Conservation (phyloP, 257 asterid genomes). For the Jacaranda mimosifolia region DNA sequence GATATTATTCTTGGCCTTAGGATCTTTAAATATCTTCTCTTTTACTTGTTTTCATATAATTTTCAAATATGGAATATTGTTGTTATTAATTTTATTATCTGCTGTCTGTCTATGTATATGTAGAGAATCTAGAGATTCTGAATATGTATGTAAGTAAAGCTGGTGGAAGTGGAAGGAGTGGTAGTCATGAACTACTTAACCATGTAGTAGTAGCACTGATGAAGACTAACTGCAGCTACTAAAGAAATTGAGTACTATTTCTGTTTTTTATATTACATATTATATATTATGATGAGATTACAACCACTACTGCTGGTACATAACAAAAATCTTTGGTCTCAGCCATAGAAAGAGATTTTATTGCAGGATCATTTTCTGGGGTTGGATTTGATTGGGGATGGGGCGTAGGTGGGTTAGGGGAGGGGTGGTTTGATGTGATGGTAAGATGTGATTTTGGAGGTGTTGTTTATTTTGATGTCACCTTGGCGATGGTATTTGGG, state of each 20-base stretch:
- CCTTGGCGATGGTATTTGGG: slow-evolving; percentile 41
- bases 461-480: slow-evolving; percentile 33
- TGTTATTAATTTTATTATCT: slow-evolving; percentile 14
- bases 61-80: slow-evolving; percentile 19
- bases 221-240: slow-evolving; percentile 40
- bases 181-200: slow-evolving; percentile 23
- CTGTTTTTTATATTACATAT: neutral
- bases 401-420: slow-evolving; percentile 23
- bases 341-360: slow-evolving; percentile 32
- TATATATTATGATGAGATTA: slow-evolving; percentile 24
- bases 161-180: slow-evolving; percentile 16
- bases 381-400: slow-evolving; percentile 33
- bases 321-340: slow-evolving; percentile 34
- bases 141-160: slow-evolving; percentile 30
- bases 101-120: slow-evolving; percentile 26
- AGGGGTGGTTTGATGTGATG: slow-evolving; percentile 10
- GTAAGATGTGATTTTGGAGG: slow-evolving; percentile 45
- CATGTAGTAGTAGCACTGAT: slow-evolving; percentile 42
- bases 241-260: slow-evolving; percentile 13
- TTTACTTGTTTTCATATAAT: neutral
- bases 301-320: slow-evolving; percentile 35
- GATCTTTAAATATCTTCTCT: slow-evolving; percentile 26
- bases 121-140: slow-evolving; percentile 51
- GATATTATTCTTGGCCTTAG: slow-evolving; percentile 44
- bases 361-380: slow-evolving; percentile 36